Evolutionary conservation across 139 green algal species (phyloP).

Genomic region (Chlamydomonas sphaeroides): DNA sequence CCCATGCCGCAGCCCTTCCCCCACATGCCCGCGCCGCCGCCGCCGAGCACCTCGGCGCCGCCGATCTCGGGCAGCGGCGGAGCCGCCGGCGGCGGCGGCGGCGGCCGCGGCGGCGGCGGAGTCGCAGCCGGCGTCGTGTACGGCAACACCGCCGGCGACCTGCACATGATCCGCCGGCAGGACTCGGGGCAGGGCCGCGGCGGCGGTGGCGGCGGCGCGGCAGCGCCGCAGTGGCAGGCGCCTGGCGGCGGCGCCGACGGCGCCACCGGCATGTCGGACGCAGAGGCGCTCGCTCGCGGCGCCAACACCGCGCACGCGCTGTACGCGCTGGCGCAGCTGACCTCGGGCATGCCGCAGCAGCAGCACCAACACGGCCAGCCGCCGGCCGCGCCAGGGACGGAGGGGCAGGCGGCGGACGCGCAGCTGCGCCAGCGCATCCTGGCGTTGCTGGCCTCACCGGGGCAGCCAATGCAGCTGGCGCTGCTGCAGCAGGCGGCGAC

Average conservation of each 20-base stretch:
- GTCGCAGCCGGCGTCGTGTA: not conserved
- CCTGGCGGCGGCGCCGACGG: not conserved
- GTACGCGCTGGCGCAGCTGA: too few relatives aligned
- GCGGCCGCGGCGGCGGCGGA: not conserved
- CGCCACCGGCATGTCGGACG: too few relatives aligned
- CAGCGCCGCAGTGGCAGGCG: not conserved
- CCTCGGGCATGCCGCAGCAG: too few relatives aligned
- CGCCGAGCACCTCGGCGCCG: slow-evolving; percentile 34
- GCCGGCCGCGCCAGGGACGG: too few relatives aligned
- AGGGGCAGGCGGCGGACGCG: too few relatives aligned
- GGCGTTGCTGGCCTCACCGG: not conserved
- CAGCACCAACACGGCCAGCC: too few relatives aligned
- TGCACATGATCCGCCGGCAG: slow-evolving; percentile 17
- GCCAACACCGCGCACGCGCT: too few relatives aligned
- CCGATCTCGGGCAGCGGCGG: slow-evolving; percentile 15
- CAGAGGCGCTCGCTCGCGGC: too few relatives aligned
- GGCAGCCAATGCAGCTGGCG: not conserved
- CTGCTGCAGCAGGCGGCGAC: not conserved
- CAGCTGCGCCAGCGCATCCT: too few relatives aligned
- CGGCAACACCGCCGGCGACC: slow-evolving; percentile 1
- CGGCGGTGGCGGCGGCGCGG: not conserved
- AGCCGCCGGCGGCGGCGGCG: not conserved
- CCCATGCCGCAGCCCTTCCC: slow-evolving; percentile 12
- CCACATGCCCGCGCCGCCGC: slow-evolving; percentile 10
- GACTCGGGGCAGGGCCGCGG: not conserved